Conservation (phyloP, 371 early-diverging fungal species). For the Apophysomyces ossiformis region DNA sequence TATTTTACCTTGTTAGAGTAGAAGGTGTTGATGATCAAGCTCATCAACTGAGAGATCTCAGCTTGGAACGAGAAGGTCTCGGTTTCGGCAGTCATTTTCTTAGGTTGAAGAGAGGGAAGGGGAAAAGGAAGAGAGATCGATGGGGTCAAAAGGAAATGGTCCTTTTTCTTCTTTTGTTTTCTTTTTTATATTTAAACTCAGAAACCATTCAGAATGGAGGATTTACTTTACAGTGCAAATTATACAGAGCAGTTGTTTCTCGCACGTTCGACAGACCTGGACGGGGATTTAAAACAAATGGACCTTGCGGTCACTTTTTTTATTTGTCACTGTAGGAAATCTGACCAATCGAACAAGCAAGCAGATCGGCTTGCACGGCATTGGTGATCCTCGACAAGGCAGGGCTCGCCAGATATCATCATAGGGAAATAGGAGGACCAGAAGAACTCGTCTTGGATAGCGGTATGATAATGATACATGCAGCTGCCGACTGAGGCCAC, state of each 20-base stretch:
- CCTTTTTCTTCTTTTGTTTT: constrained; percentile 7
- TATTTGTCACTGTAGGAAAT: no score
- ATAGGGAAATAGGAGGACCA: no score
- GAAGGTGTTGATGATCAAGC: constrained; percentile 76
- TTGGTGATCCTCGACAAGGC: no score
- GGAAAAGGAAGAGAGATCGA: constrained; percentile 16
- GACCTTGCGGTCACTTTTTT: no score
- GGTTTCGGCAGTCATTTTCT: constrained; percentile 44
- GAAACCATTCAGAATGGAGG: constrained; percentile 1
- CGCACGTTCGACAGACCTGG: constrained; percentile 7
- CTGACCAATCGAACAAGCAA: no score
- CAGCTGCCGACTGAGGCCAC: neutral
- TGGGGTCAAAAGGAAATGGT: neutral
- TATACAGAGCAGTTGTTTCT: constrained; percentile 1
- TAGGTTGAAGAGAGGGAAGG: constrained; percentile 22
- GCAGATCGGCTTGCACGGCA: no score
- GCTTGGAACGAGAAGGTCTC: constrained; percentile 91
- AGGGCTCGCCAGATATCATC: no score
- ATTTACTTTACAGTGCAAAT: constrained; percentile 1
- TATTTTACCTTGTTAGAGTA: constrained; percentile 54
- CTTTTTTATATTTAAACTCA: constrained; percentile 3
- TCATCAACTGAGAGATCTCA: constrained; percentile 94
- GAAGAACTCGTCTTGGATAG: no score
- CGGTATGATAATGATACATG: neutral
- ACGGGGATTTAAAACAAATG: neutral